Evolutionary conservation across 805 yeast genomes (phyloP), one percentile per base, ranked within the genome.

Genomic region (Priceomyces melissophilus): DNA sequence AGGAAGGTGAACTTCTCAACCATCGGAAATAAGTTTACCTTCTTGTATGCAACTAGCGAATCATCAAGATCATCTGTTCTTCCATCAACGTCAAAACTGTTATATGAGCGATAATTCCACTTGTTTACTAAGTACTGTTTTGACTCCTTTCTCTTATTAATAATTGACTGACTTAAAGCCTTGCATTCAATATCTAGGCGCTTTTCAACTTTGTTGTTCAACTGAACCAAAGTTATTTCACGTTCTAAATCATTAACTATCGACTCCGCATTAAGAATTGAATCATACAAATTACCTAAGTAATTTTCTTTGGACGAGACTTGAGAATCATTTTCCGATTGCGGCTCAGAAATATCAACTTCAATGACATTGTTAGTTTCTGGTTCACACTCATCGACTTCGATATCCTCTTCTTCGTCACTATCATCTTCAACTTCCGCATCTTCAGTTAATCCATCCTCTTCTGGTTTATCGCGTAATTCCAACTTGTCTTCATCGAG

Each of bases 1-100:
- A 72, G 65, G 39, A 76, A 71, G 0, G 98, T 91, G 58, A 87
- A 91, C 60, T 86, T 82, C 61, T 91, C 99, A 30, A 91, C 97
- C 49, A 91, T 65, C 8, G 96, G 96, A 65, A 93, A 91, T 20
- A 91, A 65, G 58, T 91, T 88, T 23, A 82, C 64, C 40, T 65
- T 62, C 41, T 72, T 70, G 46, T 69, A 73, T 16, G 78, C 77
- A 20, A 69, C 62, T 34, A 69, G 58, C 1, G 73, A 63, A 35
- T 63, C 65, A 41, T 69, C 75, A 35, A 40, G 45, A 32, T 44
- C 55, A 23, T 44, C 46, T 38, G 54, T 54, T 16, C 48, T 53
- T 10, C 55, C 63, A 44, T 72, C 75, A 36, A 70, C 57, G 39
- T 68, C 68, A 44, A 71, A 68, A 28, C 67, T 59, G 10, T 57